phyloP scores from a whole-genome alignment of 2,329 filamentous ascomycete genomes.

The Lasiodiplodia sp. region DNA sequence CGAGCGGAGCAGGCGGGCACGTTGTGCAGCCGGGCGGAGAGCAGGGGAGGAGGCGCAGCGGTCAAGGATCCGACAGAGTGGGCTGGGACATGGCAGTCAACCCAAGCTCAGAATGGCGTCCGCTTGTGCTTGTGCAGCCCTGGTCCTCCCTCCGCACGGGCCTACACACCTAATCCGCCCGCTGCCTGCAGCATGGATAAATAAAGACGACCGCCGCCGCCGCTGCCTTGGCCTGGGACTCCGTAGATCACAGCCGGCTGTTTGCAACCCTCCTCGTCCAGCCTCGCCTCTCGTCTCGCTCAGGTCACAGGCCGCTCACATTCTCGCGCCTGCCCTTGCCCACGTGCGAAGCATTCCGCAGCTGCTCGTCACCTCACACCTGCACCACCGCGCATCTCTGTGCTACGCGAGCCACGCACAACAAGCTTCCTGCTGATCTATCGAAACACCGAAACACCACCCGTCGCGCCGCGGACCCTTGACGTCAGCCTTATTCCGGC shows the following conservation, averaged over 20 bases:
- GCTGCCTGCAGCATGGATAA: conserved; percentile 27
- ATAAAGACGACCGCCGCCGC: conserved; percentile 24
- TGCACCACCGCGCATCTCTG: conserved; percentile 19
- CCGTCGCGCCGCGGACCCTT: conserved; percentile 25
- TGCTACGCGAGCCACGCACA: conserved; percentile 26
- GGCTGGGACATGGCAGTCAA: conserved; percentile 16
- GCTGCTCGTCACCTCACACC: conserved; percentile 3
- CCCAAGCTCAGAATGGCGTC: conserved; percentile 16
- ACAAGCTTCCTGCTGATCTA: conserved; percentile 21
- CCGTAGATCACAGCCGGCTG: conserved; percentile 11
- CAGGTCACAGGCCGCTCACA: neutral
- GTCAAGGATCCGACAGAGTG: conserved; percentile 25
- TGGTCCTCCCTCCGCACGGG: neutral
- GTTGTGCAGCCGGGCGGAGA: conserved; percentile 22
- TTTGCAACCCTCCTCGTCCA: neutral
- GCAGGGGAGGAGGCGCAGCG: conserved; percentile 22
- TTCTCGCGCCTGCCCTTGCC: neutral
- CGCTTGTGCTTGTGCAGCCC: conserved; percentile 4
- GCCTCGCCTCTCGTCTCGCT: neutral
- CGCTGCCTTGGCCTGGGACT: neutral
- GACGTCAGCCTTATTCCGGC: conserved; percentile 27
- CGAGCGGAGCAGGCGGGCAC: conserved; percentile 15
- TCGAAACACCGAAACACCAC: conserved; percentile 29
- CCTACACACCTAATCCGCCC: conserved; percentile 21
- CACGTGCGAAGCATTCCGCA: conserved; percentile 22